phyloP scores from a whole-genome alignment of 805 yeast genomes.

The Komagataella kurtzmanii region DNA sequence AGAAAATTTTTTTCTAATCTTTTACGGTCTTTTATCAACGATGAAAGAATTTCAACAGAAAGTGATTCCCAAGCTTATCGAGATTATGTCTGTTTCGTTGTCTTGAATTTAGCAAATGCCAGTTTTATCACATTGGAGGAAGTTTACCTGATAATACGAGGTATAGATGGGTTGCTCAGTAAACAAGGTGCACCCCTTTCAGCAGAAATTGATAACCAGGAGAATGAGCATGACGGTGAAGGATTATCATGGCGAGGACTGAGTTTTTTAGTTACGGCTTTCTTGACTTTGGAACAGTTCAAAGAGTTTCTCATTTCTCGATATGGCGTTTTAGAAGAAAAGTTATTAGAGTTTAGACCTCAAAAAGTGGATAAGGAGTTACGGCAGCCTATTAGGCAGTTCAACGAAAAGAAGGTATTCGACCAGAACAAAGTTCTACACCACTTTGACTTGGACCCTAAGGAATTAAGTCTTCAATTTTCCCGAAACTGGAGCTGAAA shows the following conservation, averaged over 20 bases:
- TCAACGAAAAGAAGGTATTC: neutral
- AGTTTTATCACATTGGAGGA: slow-evolving; percentile 36
- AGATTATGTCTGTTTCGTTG: slow-evolving; percentile 19
- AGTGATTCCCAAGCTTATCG: slow-evolving; percentile 7
- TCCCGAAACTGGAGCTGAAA: neutral
- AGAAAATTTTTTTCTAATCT: slow-evolving; percentile 25
- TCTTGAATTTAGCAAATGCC: slow-evolving; percentile 24
- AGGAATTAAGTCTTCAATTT: neutral
- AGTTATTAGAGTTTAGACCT: slow-evolving; percentile 16
- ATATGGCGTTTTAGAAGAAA: slow-evolving; percentile 12
- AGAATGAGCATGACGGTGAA: slow-evolving; percentile 1
- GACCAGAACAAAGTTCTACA: neutral
- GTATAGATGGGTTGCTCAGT: slow-evolving; percentile 27
- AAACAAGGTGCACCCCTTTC: slow-evolving; percentile 26
- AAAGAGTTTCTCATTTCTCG: slow-evolving; percentile 10
- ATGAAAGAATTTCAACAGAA: slow-evolving; percentile 11
- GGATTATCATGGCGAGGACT: slow-evolving; percentile 1
- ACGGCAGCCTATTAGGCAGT: slow-evolving; percentile 5
- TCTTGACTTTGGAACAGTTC: slow-evolving; percentile 8
- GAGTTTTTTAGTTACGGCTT: slow-evolving; percentile 4
- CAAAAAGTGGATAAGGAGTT: slow-evolving; percentile 20
- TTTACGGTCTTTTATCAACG: slow-evolving; percentile 17
- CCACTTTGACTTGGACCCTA: neutral
- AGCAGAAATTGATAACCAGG: slow-evolving; percentile 9
- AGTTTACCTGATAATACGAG: slow-evolving; percentile 26